Conservation (phyloP, 768 basidiomycete species). For the Leucosporidium scottii region DNA sequence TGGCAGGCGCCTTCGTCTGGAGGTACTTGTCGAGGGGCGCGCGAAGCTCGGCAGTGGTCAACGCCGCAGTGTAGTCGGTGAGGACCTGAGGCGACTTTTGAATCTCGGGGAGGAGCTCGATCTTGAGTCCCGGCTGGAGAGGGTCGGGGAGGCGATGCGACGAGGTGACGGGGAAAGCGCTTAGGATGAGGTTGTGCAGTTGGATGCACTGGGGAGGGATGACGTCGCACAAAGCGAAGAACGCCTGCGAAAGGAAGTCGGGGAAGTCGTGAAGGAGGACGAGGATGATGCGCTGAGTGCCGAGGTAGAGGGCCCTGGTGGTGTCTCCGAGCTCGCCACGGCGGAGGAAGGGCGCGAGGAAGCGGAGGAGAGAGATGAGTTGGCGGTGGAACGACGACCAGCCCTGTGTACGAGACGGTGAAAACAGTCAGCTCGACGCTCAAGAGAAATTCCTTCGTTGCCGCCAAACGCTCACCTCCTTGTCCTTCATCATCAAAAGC, state of each 20-base stretch:
- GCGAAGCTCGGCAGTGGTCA: conserved; percentile 70
- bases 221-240: conserved; percentile 88
- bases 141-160: conserved; percentile 72
- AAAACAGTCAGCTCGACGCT: conserved; percentile 14
- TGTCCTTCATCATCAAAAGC: conserved; percentile 72
- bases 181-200: conserved; percentile 89
- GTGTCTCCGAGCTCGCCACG: conserved; percentile 64
- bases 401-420: conserved; percentile 46
- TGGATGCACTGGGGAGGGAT: conserved; percentile 91
- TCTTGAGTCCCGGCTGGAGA: conserved; percentile 38
- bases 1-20: conserved; percentile 44
- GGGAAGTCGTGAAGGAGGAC: conserved; percentile 98
- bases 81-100: conserved; percentile 83
- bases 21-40: conserved; percentile 76
- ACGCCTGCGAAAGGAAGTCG: conserved; percentile 46
- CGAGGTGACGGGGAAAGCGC: conserved; percentile 66
- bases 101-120: conserved; percentile 71
- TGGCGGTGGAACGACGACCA: conserved; percentile 96
- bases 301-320: conserved; percentile 80
- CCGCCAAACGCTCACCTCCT: conserved; percentile 48
- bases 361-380: conserved; percentile 87
- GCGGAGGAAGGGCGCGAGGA: conserved; percentile 83
- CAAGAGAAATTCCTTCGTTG: conserved; percentile 45
- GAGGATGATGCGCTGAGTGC: conserved; percentile 78
- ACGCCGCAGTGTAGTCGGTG: conserved; percentile 77